phyloP scores from a whole-genome alignment of 2,329 filamentous ascomycete genomes.

The Clonostachys rhizophaga region DNA sequence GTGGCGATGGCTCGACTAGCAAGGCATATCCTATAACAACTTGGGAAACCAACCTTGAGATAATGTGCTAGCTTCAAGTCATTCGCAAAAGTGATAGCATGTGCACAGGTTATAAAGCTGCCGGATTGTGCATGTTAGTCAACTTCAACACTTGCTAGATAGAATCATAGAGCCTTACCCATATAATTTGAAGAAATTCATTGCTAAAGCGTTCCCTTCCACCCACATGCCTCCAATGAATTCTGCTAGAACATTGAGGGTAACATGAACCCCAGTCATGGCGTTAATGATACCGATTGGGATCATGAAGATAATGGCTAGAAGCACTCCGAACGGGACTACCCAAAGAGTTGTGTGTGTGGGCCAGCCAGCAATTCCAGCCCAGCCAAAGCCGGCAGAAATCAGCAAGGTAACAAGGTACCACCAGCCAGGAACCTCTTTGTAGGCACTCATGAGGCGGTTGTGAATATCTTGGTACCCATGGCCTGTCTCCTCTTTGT shows the following conservation, averaged over 20 bases:
- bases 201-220: conserved; percentile 27
- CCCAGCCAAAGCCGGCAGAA: conserved; percentile 26
- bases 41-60: conserved; percentile 31
- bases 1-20: conserved; percentile 7
- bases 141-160: background rate
- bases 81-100: conserved; percentile 35
- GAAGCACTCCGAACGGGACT: conserved; percentile 31
- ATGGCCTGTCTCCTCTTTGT: conserved; percentile 2
- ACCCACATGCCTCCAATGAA: conserved; percentile 33
- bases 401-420: conserved; percentile 23
- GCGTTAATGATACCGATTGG: conserved; percentile 36
- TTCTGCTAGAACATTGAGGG: conserved; percentile 33
- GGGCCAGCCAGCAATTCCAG: conserved; percentile 30
- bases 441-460: conserved; percentile 16
- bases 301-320: conserved; percentile 33
- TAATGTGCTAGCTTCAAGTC: conserved; percentile 49
- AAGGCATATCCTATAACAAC: conserved; percentile 9
- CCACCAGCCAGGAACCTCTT: conserved; percentile 35
- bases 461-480: conserved; percentile 12
- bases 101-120: conserved; percentile 34
- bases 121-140: conserved; percentile 7
- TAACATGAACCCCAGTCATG: conserved; percentile 36
- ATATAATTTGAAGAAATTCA: conserved; percentile 17
- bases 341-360: conserved; percentile 33
- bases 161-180: conserved; percentile 20